A percentile compares a stretch with the other conserved stretches of the same genome.
Evolutionary conservation across 306 rosid genomes (phyloP).

Genomic region (Castanopsis chinensis): DNA sequence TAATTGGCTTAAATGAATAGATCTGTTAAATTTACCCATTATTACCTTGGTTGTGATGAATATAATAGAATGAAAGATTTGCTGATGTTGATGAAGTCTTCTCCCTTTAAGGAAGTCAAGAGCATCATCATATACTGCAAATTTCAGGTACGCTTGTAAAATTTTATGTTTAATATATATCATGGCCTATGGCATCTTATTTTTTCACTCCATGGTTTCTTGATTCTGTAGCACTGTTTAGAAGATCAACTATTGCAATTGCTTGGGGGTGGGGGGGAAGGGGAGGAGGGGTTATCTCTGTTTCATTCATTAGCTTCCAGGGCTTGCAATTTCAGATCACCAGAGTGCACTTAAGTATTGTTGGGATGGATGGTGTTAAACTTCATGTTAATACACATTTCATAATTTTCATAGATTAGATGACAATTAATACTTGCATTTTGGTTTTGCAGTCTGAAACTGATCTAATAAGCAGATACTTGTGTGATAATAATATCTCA

Average conservation of each 20-base stretch:
- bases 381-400: constrained; percentile 11
- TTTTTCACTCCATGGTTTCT: neutral
- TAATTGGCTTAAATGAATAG: constrained; percentile 5
- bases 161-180: constrained; percentile 17
- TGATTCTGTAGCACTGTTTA: neutral
- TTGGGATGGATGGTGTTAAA: constrained; percentile 2
- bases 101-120: constrained; percentile 65
- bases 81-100: constrained; percentile 63
- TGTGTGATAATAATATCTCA: constrained; percentile 63
- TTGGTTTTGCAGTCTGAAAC: constrained; percentile 69
- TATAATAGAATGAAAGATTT: constrained; percentile 74
- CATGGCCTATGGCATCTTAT: constrained; percentile 11
- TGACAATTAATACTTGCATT: constrained; percentile 19
- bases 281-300: neutral
- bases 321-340: constrained; percentile 12
- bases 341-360: constrained; percentile 4
- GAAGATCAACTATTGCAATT: too few species aligned
- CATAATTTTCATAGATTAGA: constrained; percentile 5
- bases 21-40: constrained; percentile 14
- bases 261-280: too few species aligned
- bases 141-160: constrained; percentile 68
- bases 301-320: neutral
- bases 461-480: constrained; percentile 65
- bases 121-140: constrained; percentile 95
- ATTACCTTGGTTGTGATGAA: constrained; percentile 20